Base-by-base conservation (phyloP, 805 yeast genomes). In the Wickerhamomyces chaumierensis region DNA sequence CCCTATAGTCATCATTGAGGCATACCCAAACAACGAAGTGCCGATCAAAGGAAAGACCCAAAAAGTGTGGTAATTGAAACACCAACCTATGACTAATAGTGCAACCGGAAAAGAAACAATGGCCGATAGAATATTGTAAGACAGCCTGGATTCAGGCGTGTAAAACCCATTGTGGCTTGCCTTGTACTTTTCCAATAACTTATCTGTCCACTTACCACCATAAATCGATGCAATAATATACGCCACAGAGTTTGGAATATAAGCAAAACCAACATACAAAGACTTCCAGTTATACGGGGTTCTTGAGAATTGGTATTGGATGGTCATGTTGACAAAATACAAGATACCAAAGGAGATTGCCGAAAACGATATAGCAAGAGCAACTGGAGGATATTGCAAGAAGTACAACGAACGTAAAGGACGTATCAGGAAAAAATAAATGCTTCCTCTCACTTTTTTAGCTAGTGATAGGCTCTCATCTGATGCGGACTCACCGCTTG, bases 31-130 rank as follows among this genome's bases (percentile, higher is more conserved):
- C 6, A 83, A 42, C 1, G 88, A 84, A 4, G 92, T 80, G 1
- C 95, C 95, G 11, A 85, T 65, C 47, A 85, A 63, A 0, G 95
- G 95, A 3, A 78, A 67, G 1, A 79, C 77, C 95, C 95, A 86
- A 43, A 73, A 76, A 33, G 70, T 65, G 15, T 75, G 68, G 43
- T 66, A 69, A 38, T 80, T 71, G 17, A 84, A 66, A 38, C 87
- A 71, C 95, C 95, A 85, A 1, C 95, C 95, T 45, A 78, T 80
- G 15, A 84, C 74, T 19, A 86, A 55, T 41, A 84, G 62, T 0
- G 92, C 70, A 0, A 74, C 66, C 0, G 88, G 86, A 40, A 72
- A 73, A 3, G 77, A 48, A 0, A 69, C 53, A 4, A 81, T 78
- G 0, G 94, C 90, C 13, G 70, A 49, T 18, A 77, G 71, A 18